Conservation (phyloP, 2,329 filamentous ascomycete genomes). For the Alternaria postmessia region DNA sequence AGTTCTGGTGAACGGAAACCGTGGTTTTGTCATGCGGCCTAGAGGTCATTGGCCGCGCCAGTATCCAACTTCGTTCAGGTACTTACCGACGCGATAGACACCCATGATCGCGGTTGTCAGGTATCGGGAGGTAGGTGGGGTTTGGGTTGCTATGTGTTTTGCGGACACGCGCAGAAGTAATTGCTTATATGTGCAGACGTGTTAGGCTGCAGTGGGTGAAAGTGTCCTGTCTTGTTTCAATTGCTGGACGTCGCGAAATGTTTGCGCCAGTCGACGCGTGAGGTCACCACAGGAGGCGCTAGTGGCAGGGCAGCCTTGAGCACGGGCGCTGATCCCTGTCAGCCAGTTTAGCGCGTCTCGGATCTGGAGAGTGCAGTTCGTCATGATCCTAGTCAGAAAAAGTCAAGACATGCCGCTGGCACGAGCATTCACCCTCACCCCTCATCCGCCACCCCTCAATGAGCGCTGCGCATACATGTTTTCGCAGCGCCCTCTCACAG, state of each 20-base stretch:
- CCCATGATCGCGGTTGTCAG: slow-evolving; percentile 30
- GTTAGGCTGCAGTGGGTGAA: background rate
- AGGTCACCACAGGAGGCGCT: slow-evolving; percentile 17
- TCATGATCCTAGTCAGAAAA: slow-evolving; percentile 39
- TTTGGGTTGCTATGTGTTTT: background rate
- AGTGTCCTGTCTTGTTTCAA: background rate
- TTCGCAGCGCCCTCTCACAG: slow-evolving; percentile 48
- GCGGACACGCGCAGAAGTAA: slow-evolving; percentile 4
- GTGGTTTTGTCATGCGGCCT: background rate
- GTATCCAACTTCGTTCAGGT: background rate
- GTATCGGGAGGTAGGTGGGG: background rate
- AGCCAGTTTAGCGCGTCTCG: slow-evolving; percentile 20
- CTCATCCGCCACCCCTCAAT: slow-evolving; percentile 39
- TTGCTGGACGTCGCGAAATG: slow-evolving; percentile 16
- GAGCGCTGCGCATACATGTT: slow-evolving; percentile 49
- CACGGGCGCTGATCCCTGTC: slow-evolving; percentile 10
- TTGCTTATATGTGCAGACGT: slow-evolving; percentile 6
- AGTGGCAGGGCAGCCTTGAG: slow-evolving; percentile 20
- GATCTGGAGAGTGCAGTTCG: slow-evolving; percentile 19
- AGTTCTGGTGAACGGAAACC: background rate
- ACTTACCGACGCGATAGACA: slow-evolving; percentile 40
- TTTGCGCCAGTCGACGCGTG: slow-evolving; percentile 19
- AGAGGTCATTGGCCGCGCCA: background rate
- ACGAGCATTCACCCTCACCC: slow-evolving; percentile 27
- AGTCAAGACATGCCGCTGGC: slow-evolving; percentile 27